These are phyloP conservation scores for Helianthus tuberosus DNA, from an alignment of 129 eudicot genomes.

Conservation along the genomic window DNA sequence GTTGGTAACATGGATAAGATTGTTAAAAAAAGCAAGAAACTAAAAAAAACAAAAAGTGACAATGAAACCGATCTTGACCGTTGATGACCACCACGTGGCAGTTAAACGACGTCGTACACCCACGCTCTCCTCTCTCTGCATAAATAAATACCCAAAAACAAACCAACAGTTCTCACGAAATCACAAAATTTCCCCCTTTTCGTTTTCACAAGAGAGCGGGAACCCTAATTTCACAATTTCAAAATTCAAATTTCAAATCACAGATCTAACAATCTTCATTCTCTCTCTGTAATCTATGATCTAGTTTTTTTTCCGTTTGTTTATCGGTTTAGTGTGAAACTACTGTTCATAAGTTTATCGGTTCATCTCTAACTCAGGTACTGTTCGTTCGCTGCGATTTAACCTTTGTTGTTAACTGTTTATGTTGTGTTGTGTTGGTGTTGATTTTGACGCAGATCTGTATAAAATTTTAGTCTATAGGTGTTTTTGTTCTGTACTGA, in stretches of 20 bases:
- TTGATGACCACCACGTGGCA: background rate
- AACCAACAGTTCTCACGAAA: background rate
- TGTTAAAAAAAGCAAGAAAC: background rate
- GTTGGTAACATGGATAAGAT: constrained; percentile 2
- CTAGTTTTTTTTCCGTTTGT: background rate
- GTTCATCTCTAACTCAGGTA: constrained; percentile 51
- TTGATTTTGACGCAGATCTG: no score
- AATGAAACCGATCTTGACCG: background rate
- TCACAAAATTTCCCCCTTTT: background rate
- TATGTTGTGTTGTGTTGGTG: no score
- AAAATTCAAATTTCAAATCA: constrained; percentile 22
- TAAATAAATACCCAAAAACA: background rate
- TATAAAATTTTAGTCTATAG: no score
- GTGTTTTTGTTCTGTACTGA: no score
- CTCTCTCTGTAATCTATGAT: constrained; percentile 6
- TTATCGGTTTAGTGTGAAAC: background rate
- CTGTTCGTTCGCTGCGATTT: background rate
- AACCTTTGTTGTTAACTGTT: background rate
- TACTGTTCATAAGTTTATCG: no score
- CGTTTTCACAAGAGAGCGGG: constrained; percentile 28
- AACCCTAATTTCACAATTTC: constrained; percentile 33
- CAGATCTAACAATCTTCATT: constrained; percentile 18
- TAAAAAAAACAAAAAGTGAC: background rate
- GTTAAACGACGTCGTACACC: background rate
- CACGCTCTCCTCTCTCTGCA: background rate